Base-by-base conservation (phyloP, 164 flowering plant species). In the Euptelea pleiosperma region DNA sequence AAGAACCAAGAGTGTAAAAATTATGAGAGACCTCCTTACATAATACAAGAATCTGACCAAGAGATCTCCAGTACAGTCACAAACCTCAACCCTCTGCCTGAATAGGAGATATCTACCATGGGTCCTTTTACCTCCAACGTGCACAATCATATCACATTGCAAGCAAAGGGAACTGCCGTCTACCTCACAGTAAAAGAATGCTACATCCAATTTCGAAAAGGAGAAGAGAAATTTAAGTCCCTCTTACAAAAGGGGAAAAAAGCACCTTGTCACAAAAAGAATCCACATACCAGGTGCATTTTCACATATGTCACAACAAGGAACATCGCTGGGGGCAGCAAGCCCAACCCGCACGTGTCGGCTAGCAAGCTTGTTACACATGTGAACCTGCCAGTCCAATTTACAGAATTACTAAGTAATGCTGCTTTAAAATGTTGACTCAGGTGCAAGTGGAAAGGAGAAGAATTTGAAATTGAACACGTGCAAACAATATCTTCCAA, bases 311-410 rank as follows among this genome's bases (percentile, higher is more conserved):
- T 93, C 99, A 65, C 99, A 90, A 8, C 85, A 78, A 22, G 89
- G 80, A 63, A 86, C 91, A 62, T 75, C 92, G 67, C 82, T 82
- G 14, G 99, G 97, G 57, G 62, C 79, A 59, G 97, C 97, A 60
- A 90, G 82, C 31, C 87, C 83, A 22, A 90, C 97, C 16, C 97
- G 70, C 19, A 90, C 86, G 64, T 90, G 99, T 25, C 97, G 75
- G 60, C 91, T 85, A 39, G 99, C 99, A 61, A 93, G 96, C 70
- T 93, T 93, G 64, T 93, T 93, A 49, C 97, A 90, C 96, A 85
- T 76, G 68, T 93, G 99, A 10, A 90, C 97, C 99, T 93, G 79
- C 62, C 57, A 70, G 10, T 30, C 68, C 57, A 66, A 65, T 41
- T 25, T 51, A 21, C 47, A 52, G 43, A 40, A 57, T 55, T 28